Base-by-base conservation (phyloP, 1,284 basidiomycete genomes). In the Xanthoconium separans region DNA sequence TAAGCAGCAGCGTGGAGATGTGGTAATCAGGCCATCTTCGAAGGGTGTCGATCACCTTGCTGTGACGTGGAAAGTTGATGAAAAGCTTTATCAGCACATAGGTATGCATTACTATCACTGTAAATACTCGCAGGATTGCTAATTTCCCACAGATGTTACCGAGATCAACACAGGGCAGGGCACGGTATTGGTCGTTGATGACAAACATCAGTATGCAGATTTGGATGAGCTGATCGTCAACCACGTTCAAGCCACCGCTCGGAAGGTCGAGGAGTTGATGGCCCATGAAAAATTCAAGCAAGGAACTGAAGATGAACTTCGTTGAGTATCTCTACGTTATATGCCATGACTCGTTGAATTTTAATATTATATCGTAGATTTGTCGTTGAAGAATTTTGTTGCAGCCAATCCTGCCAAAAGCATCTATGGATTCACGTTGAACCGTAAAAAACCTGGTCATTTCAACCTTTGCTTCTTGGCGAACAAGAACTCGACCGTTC, bases 11-110 rank as follows among this genome's bases (percentile, higher is more conserved):
- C 84, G 93, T 30, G 97, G 95, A 13, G 95, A 98, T 70, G 94
- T 95, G 44, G 92, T 99, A 33, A 93, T 99, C 61, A 81, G 97
- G 44, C 97, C 97, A 0, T 97, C 94, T 31, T 98, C 95, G 4
- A 95, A 96, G 71, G 96, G 96, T 7, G 75, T 81, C 39, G 86
- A 98, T 66, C 97, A 99, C 73, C 79, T 99, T 36, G 97, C 97
- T 34, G 91, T 99, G 13, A 99, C 97, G 0, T 99, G 97, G 97
- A 99, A 99, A 75, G 95, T 99, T 11, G 96, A 97, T 62, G 92
- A 98, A 56, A 92, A 89, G 58, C 79, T 99, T 20, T 99, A 92
- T 74, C 97, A 99, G 70, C 98, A 99, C 69, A 92, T 99, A 58
- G 95, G 93, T 93, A 65, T n/a, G 73, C 60, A 47, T 40, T 10